phyloP scores from a whole-genome alignment of 306 rosid genomes.

The Neltuma alba region DNA sequence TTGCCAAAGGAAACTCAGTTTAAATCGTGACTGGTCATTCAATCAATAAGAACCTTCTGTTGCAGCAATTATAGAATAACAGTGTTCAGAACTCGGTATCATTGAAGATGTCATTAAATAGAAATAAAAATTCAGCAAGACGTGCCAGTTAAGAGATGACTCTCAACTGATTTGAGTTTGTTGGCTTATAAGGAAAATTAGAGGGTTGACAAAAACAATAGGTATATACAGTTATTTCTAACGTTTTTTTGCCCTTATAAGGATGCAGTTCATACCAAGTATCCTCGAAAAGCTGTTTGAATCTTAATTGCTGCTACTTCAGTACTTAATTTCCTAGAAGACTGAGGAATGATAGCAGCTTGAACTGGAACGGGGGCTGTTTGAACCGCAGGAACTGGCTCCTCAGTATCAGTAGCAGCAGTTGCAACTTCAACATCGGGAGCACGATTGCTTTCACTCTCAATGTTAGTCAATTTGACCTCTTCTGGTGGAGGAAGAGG shows the following conservation, averaged over 20 bases:
- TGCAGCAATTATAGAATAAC: background rate
- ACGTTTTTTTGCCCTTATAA: background rate
- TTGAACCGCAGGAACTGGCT: constrained; percentile 46
- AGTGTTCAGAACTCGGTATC: background rate
- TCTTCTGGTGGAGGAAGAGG: constrained; percentile 71
- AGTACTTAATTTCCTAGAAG: constrained; percentile 61
- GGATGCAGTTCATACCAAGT: constrained; percentile 59
- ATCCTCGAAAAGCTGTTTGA: constrained; percentile 95
- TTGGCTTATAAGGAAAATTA: background rate
- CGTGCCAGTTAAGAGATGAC: background rate
- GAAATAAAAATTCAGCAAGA: background rate
- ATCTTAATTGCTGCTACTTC: constrained; percentile 85
- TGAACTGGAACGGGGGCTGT: constrained; percentile 45
- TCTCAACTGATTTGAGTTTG: constrained; percentile 16
- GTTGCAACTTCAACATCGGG: constrained; percentile 51
- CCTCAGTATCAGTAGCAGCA: constrained; percentile 31
- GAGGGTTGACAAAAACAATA: background rate
- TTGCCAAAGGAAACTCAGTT: constrained; percentile 30
- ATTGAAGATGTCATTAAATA: background rate
- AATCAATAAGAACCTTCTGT: background rate
- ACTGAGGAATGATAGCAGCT: constrained; percentile 39
- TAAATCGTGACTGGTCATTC: constrained; percentile 23
- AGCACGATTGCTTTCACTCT: constrained; percentile 53
- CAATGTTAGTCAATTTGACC: constrained; percentile 51
- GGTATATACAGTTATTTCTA: constrained; percentile 8